phyloP scores from a whole-genome alignment of 2,329 filamentous ascomycete species.

The Penicillium polonicum region DNA sequence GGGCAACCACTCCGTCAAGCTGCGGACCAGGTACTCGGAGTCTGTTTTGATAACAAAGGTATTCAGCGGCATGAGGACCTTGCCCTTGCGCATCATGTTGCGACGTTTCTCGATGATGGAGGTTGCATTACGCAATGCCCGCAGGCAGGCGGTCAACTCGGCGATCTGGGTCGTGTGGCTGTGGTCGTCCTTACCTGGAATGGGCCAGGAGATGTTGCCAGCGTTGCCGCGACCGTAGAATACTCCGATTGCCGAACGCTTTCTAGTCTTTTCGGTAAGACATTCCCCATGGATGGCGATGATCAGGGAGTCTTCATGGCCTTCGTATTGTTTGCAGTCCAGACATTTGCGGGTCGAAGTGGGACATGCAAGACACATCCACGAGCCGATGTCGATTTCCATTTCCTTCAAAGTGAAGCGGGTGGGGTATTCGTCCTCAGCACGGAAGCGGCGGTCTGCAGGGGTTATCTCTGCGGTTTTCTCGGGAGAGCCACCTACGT shows the following conservation, averaged over 20 bases:
- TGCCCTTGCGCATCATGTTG: neutral
- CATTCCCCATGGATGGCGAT: conserved; percentile 4
- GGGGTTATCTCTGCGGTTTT: neutral
- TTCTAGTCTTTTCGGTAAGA: neutral
- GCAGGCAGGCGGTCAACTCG: conserved; percentile 19
- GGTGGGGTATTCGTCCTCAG: neutral
- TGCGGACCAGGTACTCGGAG: conserved; percentile 36
- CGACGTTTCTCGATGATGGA: neutral
- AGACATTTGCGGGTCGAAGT: conserved; percentile 4
- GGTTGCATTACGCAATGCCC: conserved; percentile 10
- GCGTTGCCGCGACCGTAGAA: conserved; percentile 13
- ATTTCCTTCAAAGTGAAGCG: conserved; percentile 7
- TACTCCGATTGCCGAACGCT: conserved; percentile 11
- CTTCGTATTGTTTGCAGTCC: conserved; percentile 10
- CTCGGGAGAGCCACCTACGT: neutral
- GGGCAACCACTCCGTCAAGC: conserved; percentile 32
- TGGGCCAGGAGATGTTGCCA: conserved; percentile 4
- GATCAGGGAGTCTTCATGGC: conserved; percentile 11
- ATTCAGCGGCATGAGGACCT: conserved; percentile 9
- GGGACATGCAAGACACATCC: conserved; percentile 14
- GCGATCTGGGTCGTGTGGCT: conserved; percentile 22
- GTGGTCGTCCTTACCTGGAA: conserved; percentile 9
- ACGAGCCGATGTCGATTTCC: conserved; percentile 5
- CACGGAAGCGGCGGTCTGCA: conserved; percentile 1
- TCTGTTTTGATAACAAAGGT: conserved; percentile 32